Evolutionary conservation across 768 basidiomycete species (phyloP).

Genomic region (Vararia minispora): DNA sequence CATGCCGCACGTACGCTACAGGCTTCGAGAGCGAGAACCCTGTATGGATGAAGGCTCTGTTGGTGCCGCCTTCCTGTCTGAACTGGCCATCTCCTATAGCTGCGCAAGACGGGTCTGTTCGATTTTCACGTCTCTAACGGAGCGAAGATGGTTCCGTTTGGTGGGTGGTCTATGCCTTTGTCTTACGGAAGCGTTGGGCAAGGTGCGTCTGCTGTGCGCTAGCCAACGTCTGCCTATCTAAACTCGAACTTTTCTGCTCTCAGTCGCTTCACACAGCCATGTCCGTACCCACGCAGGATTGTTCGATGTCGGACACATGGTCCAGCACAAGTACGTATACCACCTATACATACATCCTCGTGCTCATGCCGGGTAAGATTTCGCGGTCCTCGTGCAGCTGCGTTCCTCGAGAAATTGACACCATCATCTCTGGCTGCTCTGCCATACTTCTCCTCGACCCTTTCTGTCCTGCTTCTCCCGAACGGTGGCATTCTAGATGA

Average conservation of each 20-base stretch:
- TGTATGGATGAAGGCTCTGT: no score
- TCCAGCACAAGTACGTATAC: constrained; percentile 66
- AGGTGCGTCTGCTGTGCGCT: constrained; percentile 32
- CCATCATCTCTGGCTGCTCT: constrained; percentile 70
- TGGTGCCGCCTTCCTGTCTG: no score
- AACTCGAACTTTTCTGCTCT: constrained; percentile 6
- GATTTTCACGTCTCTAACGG: constrained; percentile 78
- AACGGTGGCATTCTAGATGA: constrained; percentile 95
- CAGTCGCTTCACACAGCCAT: constrained; percentile 86
- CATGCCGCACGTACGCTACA: no score
- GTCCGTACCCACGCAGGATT: constrained; percentile 75
- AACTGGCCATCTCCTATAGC: no score
- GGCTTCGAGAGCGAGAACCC: no score
- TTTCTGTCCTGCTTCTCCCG: constrained; percentile 84
- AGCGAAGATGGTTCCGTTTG: constrained; percentile 95
- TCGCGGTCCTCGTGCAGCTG: constrained; percentile 63
- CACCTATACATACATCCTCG: not conserved
- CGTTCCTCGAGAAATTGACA: constrained; percentile 83
- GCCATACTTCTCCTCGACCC: constrained; percentile 65
- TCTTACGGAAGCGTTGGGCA: constrained; percentile 75
- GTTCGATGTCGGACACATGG: constrained; percentile 99
- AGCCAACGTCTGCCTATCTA: not conserved
- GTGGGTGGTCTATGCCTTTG: constrained; percentile 92
- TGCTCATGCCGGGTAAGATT: constrained; percentile 39
- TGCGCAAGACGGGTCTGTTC: constrained; percentile 65